phyloP scores from a whole-genome alignment of 306 rosid genomes.

The Leucaena leucocephala region DNA sequence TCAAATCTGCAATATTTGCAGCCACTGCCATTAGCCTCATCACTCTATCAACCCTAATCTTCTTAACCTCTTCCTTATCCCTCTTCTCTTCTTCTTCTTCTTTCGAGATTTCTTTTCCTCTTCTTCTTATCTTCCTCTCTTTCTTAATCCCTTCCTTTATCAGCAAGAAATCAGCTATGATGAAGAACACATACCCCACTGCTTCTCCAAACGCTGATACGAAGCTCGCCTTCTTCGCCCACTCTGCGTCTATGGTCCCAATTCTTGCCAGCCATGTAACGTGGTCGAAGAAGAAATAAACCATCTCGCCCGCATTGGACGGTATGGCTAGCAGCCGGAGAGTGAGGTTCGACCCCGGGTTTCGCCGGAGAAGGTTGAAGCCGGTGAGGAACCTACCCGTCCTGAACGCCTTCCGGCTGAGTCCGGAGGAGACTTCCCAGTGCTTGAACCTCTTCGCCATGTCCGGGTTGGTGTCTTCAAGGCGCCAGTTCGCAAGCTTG shows the following conservation, averaged over 20 bases:
- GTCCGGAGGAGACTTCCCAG: constrained; percentile 85
- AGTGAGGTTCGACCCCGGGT: constrained; percentile 57
- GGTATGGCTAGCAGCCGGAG: constrained; percentile 65
- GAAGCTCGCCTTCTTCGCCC: constrained; percentile 69
- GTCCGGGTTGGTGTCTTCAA: constrained; percentile 55
- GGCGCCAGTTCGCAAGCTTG: constrained; percentile 81
- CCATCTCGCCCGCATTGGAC: constrained; percentile 85
- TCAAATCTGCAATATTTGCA: constrained; percentile 89
- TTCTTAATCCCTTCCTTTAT: constrained; percentile 59
- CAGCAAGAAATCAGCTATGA: constrained; percentile 66
- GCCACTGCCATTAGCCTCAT: constrained; percentile 92
- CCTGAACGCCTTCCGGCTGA: constrained; percentile 90
- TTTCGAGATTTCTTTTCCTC: constrained; percentile 14
- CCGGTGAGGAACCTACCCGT: constrained; percentile 84
- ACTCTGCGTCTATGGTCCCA: constrained; percentile 64
- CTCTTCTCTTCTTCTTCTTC: constrained; percentile 28
- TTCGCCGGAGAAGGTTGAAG: constrained; percentile 70
- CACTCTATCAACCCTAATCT: constrained; percentile 74
- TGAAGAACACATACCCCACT: constrained; percentile 83
- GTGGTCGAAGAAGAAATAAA: constrained; percentile 95
- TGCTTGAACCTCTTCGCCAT: constrained; percentile 63
- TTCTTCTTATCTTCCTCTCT: constrained; percentile 53
- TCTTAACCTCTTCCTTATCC: constrained; percentile 38
- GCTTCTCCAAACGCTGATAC: constrained; percentile 93
- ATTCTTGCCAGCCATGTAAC: constrained; percentile 86